Base-by-base conservation (phyloP, 371 early-diverging fungal genomes). In the Apophysomyces variabilis region DNA sequence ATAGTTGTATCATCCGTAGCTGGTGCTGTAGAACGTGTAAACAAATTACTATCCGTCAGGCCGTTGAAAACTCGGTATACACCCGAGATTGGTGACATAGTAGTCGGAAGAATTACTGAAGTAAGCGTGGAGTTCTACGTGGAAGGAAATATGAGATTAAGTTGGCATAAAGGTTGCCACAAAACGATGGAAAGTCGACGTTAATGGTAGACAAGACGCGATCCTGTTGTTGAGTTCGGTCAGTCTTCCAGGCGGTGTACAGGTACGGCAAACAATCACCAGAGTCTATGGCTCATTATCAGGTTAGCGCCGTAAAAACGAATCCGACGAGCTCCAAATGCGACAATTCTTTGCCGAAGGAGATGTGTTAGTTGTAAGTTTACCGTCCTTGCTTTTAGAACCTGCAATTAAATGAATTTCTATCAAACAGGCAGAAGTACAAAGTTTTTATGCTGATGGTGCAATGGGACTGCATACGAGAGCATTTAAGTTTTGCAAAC, bases 261-360 rank as follows among this genome's bases (percentile, higher is more conserved):
- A 97, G 81, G 92, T 89, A 75, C 39, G n/a, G 0, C 9, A 9
- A 18, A 18, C 21, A 18, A 14, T n/a, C 9, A 18, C 21, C 21
- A 11, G 5, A 5, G n/a, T 16, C 5, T 9, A 8, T 50, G 5
- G 72, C 57, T 0, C n/a, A 18, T 12, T 57, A 11, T 7, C 39
- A 38, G 44, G 43, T 0, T 76, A 93, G 89, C 84, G 99, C 68
- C 89, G 99, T 76, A 98, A 99, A 85, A 92, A 92, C 45, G 99
- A 99, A 76, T 89, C 93, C 0, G 99, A 99, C 81, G 99, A 99
- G 76, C 88, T 99, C 64, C 95, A 95, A 73, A 99, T 99, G 99
- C 88, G 97, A 60, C 86, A 87, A 35, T 98, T 95, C 73, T 97
- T 99, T 79, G 81, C 92, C 44, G 97, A 99, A 64, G 98, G 98